phyloP scores from a whole-genome alignment of 768 basidiomycete genomes.

The Auricularia sp. region DNA sequence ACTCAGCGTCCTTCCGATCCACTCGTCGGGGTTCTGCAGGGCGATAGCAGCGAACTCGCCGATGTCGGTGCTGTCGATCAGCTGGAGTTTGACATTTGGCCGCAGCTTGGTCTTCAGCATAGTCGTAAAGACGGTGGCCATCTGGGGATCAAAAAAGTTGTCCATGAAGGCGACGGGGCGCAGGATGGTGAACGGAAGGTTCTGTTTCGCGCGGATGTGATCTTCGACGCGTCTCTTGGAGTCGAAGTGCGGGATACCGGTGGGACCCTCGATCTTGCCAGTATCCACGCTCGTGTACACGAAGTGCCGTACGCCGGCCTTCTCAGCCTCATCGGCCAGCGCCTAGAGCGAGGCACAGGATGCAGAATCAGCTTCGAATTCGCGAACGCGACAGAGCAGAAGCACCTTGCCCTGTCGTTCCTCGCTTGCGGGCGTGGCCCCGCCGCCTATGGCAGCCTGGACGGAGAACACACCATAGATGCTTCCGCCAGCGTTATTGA shows the following conservation, averaged over 20 bases:
- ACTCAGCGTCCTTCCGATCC: background rate
- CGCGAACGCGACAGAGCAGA: background rate
- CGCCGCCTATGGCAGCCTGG: background rate
- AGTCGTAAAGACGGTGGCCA: background rate
- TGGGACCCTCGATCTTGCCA: background rate
- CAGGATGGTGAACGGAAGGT: background rate
- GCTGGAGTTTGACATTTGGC: background rate
- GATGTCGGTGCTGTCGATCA: background rate
- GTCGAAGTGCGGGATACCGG: background rate
- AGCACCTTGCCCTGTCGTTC: background rate
- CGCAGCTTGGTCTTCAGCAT: background rate
- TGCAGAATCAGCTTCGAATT: background rate
- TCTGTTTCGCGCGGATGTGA: background rate
- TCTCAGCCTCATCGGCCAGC: background rate
- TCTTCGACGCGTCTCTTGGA: background rate
- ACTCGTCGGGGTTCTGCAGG: background rate
- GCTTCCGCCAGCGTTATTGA: background rate
- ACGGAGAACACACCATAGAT: background rate
- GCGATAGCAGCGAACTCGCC: background rate
- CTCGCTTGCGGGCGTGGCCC: background rate
- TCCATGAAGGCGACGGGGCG: background rate
- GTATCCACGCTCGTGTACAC: background rate
- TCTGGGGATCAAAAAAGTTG: background rate
- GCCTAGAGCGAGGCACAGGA: background rate
- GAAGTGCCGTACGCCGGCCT: background rate